phyloP scores from a whole-genome alignment of 2,329 filamentous ascomycete species.

The Pseudofabraea citricarpa region DNA sequence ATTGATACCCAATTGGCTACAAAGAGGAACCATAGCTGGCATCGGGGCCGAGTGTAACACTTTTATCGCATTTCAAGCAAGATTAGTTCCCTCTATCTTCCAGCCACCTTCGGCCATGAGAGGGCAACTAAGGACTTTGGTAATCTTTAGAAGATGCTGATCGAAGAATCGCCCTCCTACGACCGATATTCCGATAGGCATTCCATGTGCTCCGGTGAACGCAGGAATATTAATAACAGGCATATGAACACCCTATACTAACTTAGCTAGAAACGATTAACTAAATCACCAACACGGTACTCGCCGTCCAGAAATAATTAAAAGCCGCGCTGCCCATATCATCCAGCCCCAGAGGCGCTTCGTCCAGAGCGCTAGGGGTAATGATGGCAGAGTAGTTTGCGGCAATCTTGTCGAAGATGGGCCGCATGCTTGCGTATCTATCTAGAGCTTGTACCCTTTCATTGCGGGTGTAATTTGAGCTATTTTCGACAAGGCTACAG shows the following conservation, averaged over 20 bases:
- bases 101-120: slow-evolving; percentile 32
- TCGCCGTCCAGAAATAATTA: no score
- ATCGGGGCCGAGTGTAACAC: no score
- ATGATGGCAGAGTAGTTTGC: slow-evolving; percentile 49
- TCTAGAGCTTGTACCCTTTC: slow-evolving; percentile 51
- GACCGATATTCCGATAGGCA: slow-evolving; percentile 54
- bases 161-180: slow-evolving; percentile 41
- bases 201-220: slow-evolving; percentile 46
- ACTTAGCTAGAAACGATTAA: background rate
- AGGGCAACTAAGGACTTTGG: slow-evolving; percentile 31
- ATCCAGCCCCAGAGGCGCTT: slow-evolving; percentile 49
- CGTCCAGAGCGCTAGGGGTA: slow-evolving; percentile 53
- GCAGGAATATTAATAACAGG: slow-evolving; percentile 59
- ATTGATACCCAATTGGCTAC: no score
- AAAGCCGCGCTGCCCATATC: slow-evolving; percentile 53
- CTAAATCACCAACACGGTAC: slow-evolving; percentile 12
- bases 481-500: slow-evolving; percentile 46
- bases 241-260: slow-evolving; percentile 52
- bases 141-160: slow-evolving; percentile 31
- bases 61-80: no score
- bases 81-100: no score
- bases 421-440: slow-evolving; percentile 46
- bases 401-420: slow-evolving; percentile 48
- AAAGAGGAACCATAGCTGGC: no score
- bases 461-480: slow-evolving; percentile 35